A percentile compares a stretch with the other conserved stretches of the same genome.
These are phyloP conservation scores for Begonia masoniana DNA, from an alignment of 306 rosid species.

Conservation along the genomic window DNA sequence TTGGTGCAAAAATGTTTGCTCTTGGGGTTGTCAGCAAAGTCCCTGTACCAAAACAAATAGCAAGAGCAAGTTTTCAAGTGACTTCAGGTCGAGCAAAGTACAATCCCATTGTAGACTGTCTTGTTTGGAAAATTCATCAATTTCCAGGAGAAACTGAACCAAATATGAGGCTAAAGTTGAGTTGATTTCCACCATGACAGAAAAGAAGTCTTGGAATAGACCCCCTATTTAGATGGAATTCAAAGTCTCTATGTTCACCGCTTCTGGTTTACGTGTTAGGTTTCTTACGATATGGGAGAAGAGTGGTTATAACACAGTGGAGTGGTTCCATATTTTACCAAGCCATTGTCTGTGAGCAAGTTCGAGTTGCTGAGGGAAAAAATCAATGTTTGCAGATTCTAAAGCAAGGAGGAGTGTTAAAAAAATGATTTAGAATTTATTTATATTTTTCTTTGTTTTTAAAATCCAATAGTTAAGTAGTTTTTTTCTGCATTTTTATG, in stretches of 20 bases:
- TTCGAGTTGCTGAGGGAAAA: too few species aligned
- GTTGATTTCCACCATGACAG: conserved; percentile 87
- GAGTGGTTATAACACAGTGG: too few species aligned
- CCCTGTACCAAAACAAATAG: conserved; percentile 89
- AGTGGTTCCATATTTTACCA: too few species aligned
- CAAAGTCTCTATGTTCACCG: conserved; percentile 99
- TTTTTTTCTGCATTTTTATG: too few species aligned
- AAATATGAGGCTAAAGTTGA: conserved; percentile 97
- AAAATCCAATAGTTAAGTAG: too few species aligned
- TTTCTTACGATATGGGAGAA: conserved; percentile 68
- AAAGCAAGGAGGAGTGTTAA: too few species aligned
- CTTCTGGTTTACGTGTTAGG: conserved; percentile 92
- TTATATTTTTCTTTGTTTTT: too few species aligned
- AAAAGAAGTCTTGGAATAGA: conserved; percentile 89
- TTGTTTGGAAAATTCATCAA: conserved; percentile 89
- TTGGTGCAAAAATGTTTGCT: conserved; percentile 89
- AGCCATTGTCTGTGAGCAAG: too few species aligned
- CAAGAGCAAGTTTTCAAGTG: conserved; percentile 78
- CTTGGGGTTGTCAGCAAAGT: conserved; percentile 85
- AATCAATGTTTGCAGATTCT: too few species aligned
- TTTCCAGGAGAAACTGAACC: conserved; percentile 97
- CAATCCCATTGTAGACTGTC: conserved; percentile 79
- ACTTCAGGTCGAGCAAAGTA: conserved; percentile 88
- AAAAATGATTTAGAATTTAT: too few species aligned
- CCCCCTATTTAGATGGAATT: conserved; percentile 99